phyloP scores from a whole-genome alignment of 805 yeast genomes.

The Schizosaccharomyces cryophilus region DNA sequence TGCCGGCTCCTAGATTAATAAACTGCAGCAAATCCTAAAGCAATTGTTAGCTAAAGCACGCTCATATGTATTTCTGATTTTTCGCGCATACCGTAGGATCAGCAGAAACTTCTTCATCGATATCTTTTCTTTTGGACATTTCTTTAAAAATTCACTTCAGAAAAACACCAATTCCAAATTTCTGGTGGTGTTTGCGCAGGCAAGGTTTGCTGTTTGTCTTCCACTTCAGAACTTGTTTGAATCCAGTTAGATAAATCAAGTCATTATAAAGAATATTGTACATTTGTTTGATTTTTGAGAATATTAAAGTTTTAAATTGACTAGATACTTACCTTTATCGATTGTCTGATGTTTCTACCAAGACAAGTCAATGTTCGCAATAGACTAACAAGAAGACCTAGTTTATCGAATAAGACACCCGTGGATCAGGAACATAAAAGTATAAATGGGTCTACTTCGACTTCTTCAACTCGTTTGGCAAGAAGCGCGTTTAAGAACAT shows the following conservation, averaged over 20 bases:
- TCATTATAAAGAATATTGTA: too few species aligned
- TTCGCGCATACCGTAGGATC: not conserved
- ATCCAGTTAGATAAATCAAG: too few species aligned
- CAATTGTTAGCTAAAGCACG: not conserved
- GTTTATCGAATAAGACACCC: too few species aligned
- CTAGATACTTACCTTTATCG: too few species aligned
- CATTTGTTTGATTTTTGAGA: too few species aligned
- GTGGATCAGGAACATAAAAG: too few species aligned
- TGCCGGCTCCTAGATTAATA: conserved; percentile 90
- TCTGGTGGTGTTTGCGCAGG: not conserved
- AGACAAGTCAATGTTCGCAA: not conserved
- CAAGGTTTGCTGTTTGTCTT: too few species aligned
- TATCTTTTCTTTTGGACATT: not conserved
- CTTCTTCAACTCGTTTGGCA: too few species aligned
- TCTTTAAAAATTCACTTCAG: not conserved
- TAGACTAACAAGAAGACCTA: too few species aligned
- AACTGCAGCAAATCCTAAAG: conserved; percentile 30
- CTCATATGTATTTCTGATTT: not conserved
- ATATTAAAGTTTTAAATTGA: too few species aligned
- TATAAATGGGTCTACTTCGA: too few species aligned
- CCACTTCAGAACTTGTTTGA: too few species aligned
- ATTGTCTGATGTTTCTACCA: not conserved
- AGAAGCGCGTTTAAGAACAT: not conserved
- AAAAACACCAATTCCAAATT: not conserved
- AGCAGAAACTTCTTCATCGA: not conserved